A percentile compares a stretch with the other conserved stretches of the same genome.
phyloP scores from a whole-genome alignment of 352 stramenopile species.

The Phytophthora litchii region DNA sequence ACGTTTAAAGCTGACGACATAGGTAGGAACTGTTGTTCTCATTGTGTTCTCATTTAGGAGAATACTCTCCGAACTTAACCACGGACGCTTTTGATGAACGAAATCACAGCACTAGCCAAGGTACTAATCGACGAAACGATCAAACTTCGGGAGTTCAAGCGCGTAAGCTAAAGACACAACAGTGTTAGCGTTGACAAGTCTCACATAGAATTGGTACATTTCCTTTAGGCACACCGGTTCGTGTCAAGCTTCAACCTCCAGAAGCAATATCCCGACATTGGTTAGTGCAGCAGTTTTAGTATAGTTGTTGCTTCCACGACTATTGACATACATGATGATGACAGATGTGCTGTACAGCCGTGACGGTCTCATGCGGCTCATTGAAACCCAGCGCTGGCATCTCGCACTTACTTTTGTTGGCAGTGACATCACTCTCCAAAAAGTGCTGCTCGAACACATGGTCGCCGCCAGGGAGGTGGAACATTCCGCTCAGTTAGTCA shows the following conservation, averaged over 20 bases:
- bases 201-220: too few relatives aligned
- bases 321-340: not conserved
- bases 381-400: constrained; percentile 67
- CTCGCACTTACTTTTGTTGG: constrained; percentile 69
- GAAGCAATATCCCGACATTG: constrained; percentile 60
- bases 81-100: too few relatives aligned
- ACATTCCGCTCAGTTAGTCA: constrained; percentile 35
- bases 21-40: constrained; percentile 7
- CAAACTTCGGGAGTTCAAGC: constrained; percentile 59
- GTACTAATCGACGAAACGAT: constrained; percentile 61
- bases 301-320: not conserved
- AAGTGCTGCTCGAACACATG: constrained; percentile 53
- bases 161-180: constrained; percentile 28
- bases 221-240: constrained; percentile 56
- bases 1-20: constrained; percentile 34
- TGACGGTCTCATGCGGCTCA: constrained; percentile 60
- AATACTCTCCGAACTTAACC: too few relatives aligned
- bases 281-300: constrained; percentile 18
- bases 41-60: not conserved
- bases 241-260: constrained; percentile 59
- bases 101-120: constrained; percentile 45
- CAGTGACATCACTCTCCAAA: constrained; percentile 53
- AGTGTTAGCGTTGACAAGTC: too few relatives aligned
- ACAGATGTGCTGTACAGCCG: constrained; percentile 65
- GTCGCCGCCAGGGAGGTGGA: constrained; percentile 38